Base-by-base conservation (phyloP, 768 basidiomycete genomes). In the Boletus sensibilis region DNA sequence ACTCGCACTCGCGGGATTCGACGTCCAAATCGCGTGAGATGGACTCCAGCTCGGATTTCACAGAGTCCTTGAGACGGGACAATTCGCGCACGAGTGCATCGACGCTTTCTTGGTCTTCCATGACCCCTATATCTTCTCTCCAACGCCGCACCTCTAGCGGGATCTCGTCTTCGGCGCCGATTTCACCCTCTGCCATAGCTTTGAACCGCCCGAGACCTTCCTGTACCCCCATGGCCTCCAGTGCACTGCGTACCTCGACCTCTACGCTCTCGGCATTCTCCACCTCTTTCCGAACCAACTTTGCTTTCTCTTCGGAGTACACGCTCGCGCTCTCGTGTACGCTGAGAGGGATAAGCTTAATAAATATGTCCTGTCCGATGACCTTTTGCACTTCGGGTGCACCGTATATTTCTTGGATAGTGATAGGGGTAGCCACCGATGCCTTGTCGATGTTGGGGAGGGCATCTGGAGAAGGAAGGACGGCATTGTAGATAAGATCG, bases 221-320 rank as follows among this genome's bases (percentile, higher is more conserved):
- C 59, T 88, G 88, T 33, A 98, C 80, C 1, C 90, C 91, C 58
- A 95, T 77, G 29, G 85, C 84, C 46, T 96, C 94, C 50, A 98
- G 70, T 23, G 86, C 85, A 45, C 90, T 90, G 60, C 84, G 77
- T 34, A 83, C 82, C 70, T 95, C 92, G 6, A 79, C 88, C 66
- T 97, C 94, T 0, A 89, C 87, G 23, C 83, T 76, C 59, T 98
- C 95, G 0, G 86, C 88, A 50, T 85, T 84, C 76, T 98, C 96
- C 9, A 89, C 90, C 70, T 98, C 94, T 6, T 79, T 84, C 39
- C 97, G 81, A 9, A 94, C 93, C 27, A 92, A 68, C 72, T 99
- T 98, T 21, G 96, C 97, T 76, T 98, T 98, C 75, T 99, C 97
- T 72, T 99, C 97, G 1, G 94, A 96, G 72, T 99, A 99, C 14